Evolutionary conservation across 768 basidiomycete species (phyloP).

Genomic region (Pleurotus djamor): DNA sequence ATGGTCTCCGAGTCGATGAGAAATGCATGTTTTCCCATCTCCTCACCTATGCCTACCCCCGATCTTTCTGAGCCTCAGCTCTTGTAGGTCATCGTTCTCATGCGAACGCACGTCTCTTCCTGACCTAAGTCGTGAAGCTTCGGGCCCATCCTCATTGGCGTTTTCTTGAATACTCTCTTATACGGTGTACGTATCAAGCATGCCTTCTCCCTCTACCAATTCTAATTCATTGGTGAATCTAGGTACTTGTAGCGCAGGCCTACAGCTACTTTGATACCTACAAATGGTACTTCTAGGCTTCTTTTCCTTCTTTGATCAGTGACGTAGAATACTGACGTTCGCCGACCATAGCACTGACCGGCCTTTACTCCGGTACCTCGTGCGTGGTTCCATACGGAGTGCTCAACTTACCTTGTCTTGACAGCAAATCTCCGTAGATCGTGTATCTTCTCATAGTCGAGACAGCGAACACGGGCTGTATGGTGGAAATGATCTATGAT

Average conservation of each 20-base stretch:
- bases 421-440: neutral
- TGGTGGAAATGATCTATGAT: slow-evolving; percentile 9
- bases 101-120: neutral
- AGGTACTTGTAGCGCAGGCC: neutral
- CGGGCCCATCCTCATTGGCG: slow-evolving; percentile 13
- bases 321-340: too few relatives aligned
- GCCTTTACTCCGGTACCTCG: neutral
- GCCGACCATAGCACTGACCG: neutral
- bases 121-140: neutral
- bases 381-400: neutral
- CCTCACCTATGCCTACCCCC: neutral
- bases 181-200: slow-evolving; percentile 18
- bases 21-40: too few relatives aligned
- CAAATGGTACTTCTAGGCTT: neutral
- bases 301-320: too few relatives aligned
- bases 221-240: neutral
- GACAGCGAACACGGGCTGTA: slow-evolving; percentile 7
- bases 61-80: neutral
- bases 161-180: slow-evolving; percentile 11
- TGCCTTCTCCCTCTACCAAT: slow-evolving; percentile 4
- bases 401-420: neutral
- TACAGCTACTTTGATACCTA: slow-evolving; percentile 1
- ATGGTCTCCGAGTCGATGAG: too few relatives aligned
- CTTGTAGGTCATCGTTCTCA: neutral
- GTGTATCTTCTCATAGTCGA: slow-evolving; percentile 9